A percentile compares a stretch with the other conserved stretches of the same genome.
These are phyloP conservation scores for Aspergillus diversus DNA, from an alignment of 495 filamentous ascomycete species.

Conservation along the genomic window DNA sequence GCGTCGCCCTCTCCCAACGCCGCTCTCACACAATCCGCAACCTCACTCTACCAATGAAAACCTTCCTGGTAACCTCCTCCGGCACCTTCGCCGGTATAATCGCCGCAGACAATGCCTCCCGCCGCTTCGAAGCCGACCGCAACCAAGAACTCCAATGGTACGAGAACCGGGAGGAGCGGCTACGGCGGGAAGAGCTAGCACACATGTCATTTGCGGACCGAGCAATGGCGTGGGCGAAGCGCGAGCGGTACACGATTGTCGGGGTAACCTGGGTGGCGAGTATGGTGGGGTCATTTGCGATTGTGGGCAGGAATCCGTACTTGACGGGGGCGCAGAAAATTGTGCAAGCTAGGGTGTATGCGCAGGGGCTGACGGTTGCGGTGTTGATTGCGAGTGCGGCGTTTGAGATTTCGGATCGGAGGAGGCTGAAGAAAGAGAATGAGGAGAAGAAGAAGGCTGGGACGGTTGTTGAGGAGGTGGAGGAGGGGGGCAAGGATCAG, in stretches of 20 bases:
- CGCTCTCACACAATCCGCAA: constrained; percentile 74
- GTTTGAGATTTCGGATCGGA: constrained; percentile 86
- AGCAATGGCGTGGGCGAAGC: constrained; percentile 62
- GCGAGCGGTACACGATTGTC: constrained; percentile 91
- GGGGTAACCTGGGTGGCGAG: constrained; percentile 79
- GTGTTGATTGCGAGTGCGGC: constrained; percentile 85
- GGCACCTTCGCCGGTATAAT: constrained; percentile 87
- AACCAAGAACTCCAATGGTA: constrained; percentile 67
- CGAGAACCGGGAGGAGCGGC: constrained; percentile 62
- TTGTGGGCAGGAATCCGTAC: constrained; percentile 80
- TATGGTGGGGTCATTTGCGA: constrained; percentile 74
- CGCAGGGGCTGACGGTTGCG: constrained; percentile 90
- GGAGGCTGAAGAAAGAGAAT: constrained; percentile 69
- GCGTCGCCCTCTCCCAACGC: constrained; percentile 61
- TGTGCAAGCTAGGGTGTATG: constrained; percentile 96
- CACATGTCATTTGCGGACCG: constrained; percentile 60
- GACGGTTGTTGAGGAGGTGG: constrained; percentile 72
- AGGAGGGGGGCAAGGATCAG: constrained; percentile 54
- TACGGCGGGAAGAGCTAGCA: constrained; percentile 48
- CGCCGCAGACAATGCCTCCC: constrained; percentile 77
- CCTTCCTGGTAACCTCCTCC: constrained; percentile 83
- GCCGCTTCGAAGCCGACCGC: constrained; percentile 68
- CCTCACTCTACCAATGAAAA: constrained; percentile 84
- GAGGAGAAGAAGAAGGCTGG: constrained; percentile 50
- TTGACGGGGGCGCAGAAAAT: constrained; percentile 83